Percentiles rank a stretch among this genome's conserved stretches.
These are phyloP conservation scores for Suhomyces sp. DNA, from an alignment of 805 yeast species.

Conservation along the genomic window DNA sequence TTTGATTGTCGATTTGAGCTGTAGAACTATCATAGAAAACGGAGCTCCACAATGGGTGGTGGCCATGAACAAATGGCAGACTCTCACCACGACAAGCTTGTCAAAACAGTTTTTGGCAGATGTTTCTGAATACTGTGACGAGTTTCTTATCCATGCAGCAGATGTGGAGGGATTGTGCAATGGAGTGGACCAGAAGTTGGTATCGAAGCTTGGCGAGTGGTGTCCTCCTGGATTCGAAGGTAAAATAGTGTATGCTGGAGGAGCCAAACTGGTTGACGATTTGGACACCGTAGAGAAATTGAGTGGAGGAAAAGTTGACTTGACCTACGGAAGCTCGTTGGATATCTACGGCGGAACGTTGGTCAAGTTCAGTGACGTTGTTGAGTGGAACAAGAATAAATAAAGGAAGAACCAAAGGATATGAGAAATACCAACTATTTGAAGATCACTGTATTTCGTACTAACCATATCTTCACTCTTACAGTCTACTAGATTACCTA, in stretches of 20 bases:
- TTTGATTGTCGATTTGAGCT: conserved; percentile 87
- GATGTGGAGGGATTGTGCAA: conserved; percentile 96
- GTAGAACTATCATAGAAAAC: conserved; percentile 47
- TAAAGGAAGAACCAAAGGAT: too few species aligned
- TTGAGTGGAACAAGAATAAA: conserved; percentile 57
- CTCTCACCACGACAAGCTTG: conserved; percentile 66
- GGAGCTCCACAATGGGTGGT: conserved; percentile 66
- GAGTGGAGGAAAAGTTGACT: conserved; percentile 80
- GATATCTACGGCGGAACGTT: conserved; percentile 91
- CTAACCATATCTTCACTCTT: too few species aligned
- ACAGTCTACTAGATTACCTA: too few species aligned
- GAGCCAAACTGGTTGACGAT: conserved; percentile 76
- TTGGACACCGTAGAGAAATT: conserved; percentile 60
- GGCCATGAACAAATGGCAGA: conserved; percentile 98
- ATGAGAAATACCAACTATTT: too few species aligned
- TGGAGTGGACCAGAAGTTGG: conserved; percentile 85
- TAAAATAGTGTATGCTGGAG: conserved; percentile 94
- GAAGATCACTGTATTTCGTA: too few species aligned
- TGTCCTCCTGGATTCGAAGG: conserved; percentile 49
- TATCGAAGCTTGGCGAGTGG: conserved; percentile 75
- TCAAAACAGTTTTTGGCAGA: conserved; percentile 48
- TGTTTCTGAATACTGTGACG: conserved; percentile 69
- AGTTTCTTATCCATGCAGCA: conserved; percentile 94
- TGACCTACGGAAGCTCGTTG: conserved; percentile 89
- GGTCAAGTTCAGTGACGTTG: conserved; percentile 73